phyloP scores from a whole-genome alignment of 495 filamentous ascomycete genomes.

The Pyrenula massariospora region DNA sequence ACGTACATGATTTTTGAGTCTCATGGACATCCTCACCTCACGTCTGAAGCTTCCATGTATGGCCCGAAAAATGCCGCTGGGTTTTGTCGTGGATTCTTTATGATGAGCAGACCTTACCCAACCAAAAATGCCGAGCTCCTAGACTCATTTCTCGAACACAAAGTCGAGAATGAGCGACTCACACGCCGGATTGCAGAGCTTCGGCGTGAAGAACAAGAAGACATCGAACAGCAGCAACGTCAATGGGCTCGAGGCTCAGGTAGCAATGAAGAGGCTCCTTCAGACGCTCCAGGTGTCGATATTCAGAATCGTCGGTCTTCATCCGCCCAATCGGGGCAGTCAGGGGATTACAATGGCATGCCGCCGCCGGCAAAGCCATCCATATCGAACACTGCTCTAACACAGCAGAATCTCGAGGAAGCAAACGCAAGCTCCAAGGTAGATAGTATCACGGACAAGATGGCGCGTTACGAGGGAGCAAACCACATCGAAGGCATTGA shows the following conservation, averaged over 20 bases:
- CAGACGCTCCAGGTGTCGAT: constrained; percentile 28
- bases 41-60: constrained; percentile 46
- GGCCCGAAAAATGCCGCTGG: constrained; percentile 50
- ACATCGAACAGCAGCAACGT: constrained; percentile 40
- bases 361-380: constrained; percentile 56
- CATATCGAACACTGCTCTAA: constrained; percentile 46
- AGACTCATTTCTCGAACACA: constrained; percentile 93
- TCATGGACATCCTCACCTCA: constrained; percentile 83
- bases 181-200: constrained; percentile 75
- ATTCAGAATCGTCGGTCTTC: constrained; percentile 16
- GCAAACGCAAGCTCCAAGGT: constrained; percentile 53
- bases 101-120: constrained; percentile 87
- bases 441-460: constrained; percentile 67
- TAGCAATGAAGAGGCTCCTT: constrained; percentile 37
- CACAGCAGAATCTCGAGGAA: constrained; percentile 55
- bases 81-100: constrained; percentile 81
- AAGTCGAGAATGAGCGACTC: constrained; percentile 90
- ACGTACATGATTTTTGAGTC: constrained; percentile 74
- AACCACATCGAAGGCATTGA: constrained; percentile 83
- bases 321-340: constrained; percentile 13
- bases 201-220: constrained; percentile 74
- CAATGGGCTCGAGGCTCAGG: constrained; percentile 24
- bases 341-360: constrained; percentile 39
- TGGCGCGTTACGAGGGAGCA: constrained; percentile 60
- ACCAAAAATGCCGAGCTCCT: constrained; percentile 73